Evolutionary conservation across 768 basidiomycete genomes (phyloP), one percentile per base, ranked within the genome.

Genomic region (Tephrocybe sp.): DNA sequence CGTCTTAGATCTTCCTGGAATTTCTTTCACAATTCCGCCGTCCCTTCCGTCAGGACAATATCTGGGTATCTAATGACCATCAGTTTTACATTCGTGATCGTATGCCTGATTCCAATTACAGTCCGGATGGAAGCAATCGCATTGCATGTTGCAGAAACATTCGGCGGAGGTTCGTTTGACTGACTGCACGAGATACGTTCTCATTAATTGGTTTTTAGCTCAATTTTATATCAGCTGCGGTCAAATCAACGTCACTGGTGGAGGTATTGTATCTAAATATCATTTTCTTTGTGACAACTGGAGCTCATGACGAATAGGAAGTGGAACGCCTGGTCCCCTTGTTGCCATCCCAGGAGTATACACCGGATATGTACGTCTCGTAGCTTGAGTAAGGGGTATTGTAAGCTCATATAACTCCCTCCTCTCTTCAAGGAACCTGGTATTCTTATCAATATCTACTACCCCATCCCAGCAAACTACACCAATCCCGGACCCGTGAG

Each of bases 91-190:
- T 28, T 7, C 16, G 12, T 37, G 12, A 9, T 15, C 2, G 19
- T 3, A 19, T 42, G 5, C 36, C 9, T 1, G 18, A 1, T n/a
- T 19, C 26, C n/a, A 36, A 3, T 18, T 27, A 16, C 38, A 59
- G 65, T 74, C 13, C 68, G 72, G 39, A 64, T 68, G 35, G 73
- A 74, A 40, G 56, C 64, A 9, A 74, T 75, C 47, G 73, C 73
- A 43, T 57, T 75, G 41, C 74, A 75, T 51, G 49, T 56, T 13
- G 73, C 73, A 19, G 56, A 53, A 15, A 62, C 58, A 3, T 70
- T 58, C 50, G 65, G 63, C 15, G 73, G 74, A 49, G 73, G 72
- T 55, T 19, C 7, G 31, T 18, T 12, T n/a, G 8, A 15, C 8
- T 55, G 64, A 57, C 54, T 59, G 16, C 32, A 15, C 9, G 12